These are phyloP conservation scores for Colletotrichum incanum DNA, from an alignment of 2,329 filamentous ascomycete species.

Conservation along the genomic window DNA sequence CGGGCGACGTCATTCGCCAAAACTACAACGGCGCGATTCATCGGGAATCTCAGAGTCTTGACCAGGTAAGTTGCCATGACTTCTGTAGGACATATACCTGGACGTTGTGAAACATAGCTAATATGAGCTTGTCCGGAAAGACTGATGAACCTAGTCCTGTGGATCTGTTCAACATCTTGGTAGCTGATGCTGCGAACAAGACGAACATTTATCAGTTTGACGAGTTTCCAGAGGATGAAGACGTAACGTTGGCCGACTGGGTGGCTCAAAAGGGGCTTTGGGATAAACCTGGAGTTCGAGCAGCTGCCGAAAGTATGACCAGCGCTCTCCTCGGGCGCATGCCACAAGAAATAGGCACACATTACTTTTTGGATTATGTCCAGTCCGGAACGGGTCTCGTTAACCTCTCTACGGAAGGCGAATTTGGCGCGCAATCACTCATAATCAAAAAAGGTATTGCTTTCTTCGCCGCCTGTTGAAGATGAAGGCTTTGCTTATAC, in stretches of 20 bases:
- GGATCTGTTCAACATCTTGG: not conserved
- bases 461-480: not conserved
- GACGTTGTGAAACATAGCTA: not conserved
- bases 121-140: not conserved
- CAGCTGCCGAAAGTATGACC: constrained; percentile 14
- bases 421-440: constrained; percentile 47
- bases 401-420: constrained; percentile 44
- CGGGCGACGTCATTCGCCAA: constrained; percentile 33
- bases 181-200: not conserved
- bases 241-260: constrained; percentile 24
- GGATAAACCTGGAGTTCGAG: not conserved
- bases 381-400: constrained; percentile 44
- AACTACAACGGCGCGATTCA: not conserved
- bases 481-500: not conserved
- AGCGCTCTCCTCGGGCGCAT: constrained; percentile 44
- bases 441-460: constrained; percentile 45
- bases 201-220: constrained; percentile 23
- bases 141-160: not conserved
- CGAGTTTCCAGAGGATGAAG: constrained; percentile 6
- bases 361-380: constrained; percentile 46
- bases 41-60: not conserved
- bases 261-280: constrained; percentile 1
- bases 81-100: not conserved
- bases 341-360: constrained; percentile 44
- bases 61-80: not conserved